These are phyloP conservation scores for Umbelopsis vinacea DNA, from an alignment of 192 early-diverging fungal species.

Conservation along the genomic window DNA sequence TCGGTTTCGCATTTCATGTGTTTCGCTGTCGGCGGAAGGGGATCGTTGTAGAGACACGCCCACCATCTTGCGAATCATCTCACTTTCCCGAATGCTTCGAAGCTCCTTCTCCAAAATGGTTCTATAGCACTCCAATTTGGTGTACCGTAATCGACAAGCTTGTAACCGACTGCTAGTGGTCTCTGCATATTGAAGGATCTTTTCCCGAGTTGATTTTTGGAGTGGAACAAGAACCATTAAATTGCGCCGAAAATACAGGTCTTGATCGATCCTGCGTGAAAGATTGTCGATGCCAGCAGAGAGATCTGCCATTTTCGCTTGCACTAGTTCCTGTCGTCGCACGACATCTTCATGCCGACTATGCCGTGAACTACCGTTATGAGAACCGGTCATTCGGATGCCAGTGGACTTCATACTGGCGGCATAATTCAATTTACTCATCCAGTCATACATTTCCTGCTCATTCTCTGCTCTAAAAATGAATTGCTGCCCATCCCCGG, in stretches of 20 bases:
- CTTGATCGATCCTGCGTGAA: conserved; percentile 53
- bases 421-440: conserved; percentile 80
- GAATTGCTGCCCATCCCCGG: conserved; percentile 73
- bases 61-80: conserved; percentile 24
- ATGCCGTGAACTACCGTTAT: conserved; percentile 1
- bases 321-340: conserved; percentile 27
- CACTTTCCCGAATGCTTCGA: conserved; percentile 28
- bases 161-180: conserved; percentile 57
- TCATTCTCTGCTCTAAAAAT: conserved; percentile 71
- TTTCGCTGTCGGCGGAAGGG: conserved; percentile 19
- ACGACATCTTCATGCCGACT: neutral
- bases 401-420: conserved; percentile 71
- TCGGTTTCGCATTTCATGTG: neutral
- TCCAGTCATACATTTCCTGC: conserved; percentile 80
- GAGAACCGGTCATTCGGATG: conserved; percentile 34
- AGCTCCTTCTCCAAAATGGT: conserved; percentile 70
- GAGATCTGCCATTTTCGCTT: conserved; percentile 10
- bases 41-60: neutral
- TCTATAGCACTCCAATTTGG: conserved; percentile 71
- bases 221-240: conserved; percentile 72
- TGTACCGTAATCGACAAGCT: conserved; percentile 61
- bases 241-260: conserved; percentile 66
- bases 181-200: conserved; percentile 59
- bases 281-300: conserved; percentile 49
- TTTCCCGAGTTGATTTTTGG: conserved; percentile 62